Base-by-base conservation (phyloP, 140 eudicot species). In the Anethum foeniculum region DNA sequence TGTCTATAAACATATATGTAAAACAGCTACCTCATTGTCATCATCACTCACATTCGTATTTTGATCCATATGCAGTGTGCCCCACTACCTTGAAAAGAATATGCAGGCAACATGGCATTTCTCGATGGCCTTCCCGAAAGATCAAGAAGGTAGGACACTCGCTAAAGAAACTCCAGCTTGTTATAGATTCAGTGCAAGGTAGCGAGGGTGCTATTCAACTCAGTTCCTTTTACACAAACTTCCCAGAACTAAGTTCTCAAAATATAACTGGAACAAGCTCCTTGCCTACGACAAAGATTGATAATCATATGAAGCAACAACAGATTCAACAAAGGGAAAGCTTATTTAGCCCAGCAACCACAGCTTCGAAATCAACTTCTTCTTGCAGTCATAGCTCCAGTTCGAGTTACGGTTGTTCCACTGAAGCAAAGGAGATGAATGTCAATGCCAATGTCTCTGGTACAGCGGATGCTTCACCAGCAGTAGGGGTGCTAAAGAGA, bases 61-160 rank as follows among this genome's bases (percentile, higher is more conserved):
- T 39, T 73, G 52, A 78, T 60, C 27, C 49, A 47, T 75, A 44
- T 90, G 80, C 87, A 90, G 92, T 90, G 81, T 88, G 92, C 81
- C 92, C 90, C 3, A 88, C 94, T 14, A 90, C 94, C 13, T 80
- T 90, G 86, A 90, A 90, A 83, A 81, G 92, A 78, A 90, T 90
- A 85, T 90, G 94, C 87, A 83, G 94, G 73, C 87, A 88, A 82
- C 92, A 90, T 71, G 94, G 92, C 65, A 90, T 90, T 58, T 84
- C 82, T 80, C 82, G 94, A 83, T 90, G 94, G 94, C 92, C 94
- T 47, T 88, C 92, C 76, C 85, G 90, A 79, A 90, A 90, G 87
- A 90, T 88, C 81, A 88, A 86, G 79, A 90, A 90, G 84, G 92
- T 90, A n/a, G 90, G 90, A 6, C 92, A 90, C 80, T 90, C 95